phyloP scores from a whole-genome alignment of 192 early-diverging fungal species.

The Phycomyces blakesleeanus region DNA sequence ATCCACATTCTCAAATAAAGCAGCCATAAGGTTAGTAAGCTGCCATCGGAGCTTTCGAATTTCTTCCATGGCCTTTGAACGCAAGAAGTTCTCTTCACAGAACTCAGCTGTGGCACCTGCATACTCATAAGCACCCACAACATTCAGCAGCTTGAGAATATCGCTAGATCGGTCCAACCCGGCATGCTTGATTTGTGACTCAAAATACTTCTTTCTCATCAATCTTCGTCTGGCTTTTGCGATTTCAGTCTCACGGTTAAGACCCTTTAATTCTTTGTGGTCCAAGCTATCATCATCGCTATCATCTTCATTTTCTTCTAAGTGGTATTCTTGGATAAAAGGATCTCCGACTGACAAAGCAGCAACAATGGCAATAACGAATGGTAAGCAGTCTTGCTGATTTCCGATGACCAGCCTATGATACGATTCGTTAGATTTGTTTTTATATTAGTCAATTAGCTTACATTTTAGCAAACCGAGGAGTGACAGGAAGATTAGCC shows the following conservation, averaged over 20 bases:
- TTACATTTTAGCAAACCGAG: constrained; percentile 87
- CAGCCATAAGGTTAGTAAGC: constrained; percentile 67
- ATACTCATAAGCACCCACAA: constrained; percentile 86
- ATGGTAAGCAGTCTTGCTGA: constrained; percentile 80
- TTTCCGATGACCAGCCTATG: constrained; percentile 84
- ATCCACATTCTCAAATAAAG: constrained; percentile 55
- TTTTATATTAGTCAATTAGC: constrained; percentile 5
- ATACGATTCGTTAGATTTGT: too few relatives aligned
- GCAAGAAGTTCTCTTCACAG: constrained; percentile 79
- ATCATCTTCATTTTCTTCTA: constrained; percentile 56
- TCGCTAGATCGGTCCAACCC: constrained; percentile 82
- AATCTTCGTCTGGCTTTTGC: constrained; percentile 57
- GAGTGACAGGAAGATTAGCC: constrained; percentile 87
- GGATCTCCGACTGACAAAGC: constrained; percentile 92
- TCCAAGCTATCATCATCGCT: constrained; percentile 44
- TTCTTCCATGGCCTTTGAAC: constrained; percentile 80
- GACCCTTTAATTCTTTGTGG: constrained; percentile 48
- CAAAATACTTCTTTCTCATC: constrained; percentile 65
- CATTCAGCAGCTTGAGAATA: constrained; percentile 77
- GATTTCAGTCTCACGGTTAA: constrained; percentile 55
- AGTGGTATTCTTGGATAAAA: constrained; percentile 74
- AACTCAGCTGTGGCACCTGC: constrained; percentile 62
- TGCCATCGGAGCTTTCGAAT: constrained; percentile 73
- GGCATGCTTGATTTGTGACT: constrained; percentile 69
- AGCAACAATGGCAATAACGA: constrained; percentile 87